Conservation (phyloP, 2,329 filamentous ascomycete genomes). For the Penicillium hesseltinei region DNA sequence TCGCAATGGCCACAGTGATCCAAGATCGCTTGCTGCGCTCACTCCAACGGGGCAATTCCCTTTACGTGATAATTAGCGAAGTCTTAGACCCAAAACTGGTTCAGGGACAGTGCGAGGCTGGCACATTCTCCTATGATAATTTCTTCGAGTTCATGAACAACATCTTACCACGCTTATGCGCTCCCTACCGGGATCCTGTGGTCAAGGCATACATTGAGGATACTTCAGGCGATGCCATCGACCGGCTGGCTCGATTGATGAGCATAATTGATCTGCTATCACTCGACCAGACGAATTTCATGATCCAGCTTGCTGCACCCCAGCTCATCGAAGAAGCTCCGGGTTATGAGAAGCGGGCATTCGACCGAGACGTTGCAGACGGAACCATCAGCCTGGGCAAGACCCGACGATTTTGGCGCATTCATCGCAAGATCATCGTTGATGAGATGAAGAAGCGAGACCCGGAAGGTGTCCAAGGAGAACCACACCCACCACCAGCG, state of each 20-base stretch:
- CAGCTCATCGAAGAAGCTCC: slow-evolving; percentile 60
- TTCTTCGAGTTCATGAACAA: slow-evolving; percentile 64
- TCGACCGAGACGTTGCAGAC: slow-evolving; percentile 54
- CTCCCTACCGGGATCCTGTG: slow-evolving; percentile 60
- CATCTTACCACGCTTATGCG: slow-evolving; percentile 63
- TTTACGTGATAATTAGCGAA: slow-evolving; percentile 61
- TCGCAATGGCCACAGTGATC: slow-evolving; percentile 66
- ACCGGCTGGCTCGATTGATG: slow-evolving; percentile 62
- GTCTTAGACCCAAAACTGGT: slow-evolving; percentile 60
- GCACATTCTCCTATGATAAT: slow-evolving; percentile 61
- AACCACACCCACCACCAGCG: slow-evolving; percentile 34
- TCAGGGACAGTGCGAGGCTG: slow-evolving; percentile 56
- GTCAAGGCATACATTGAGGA: slow-evolving; percentile 57
- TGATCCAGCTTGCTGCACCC: slow-evolving; percentile 60
- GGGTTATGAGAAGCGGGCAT: slow-evolving; percentile 61
- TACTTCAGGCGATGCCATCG: slow-evolving; percentile 55
- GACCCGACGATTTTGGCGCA: slow-evolving; percentile 57
- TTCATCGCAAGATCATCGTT: slow-evolving; percentile 38
- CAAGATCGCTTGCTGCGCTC: slow-evolving; percentile 60
- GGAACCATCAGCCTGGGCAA: slow-evolving; percentile 53
- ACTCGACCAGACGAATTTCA: slow-evolving; percentile 65
- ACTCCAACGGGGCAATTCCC: slow-evolving; percentile 59
- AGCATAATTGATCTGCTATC: slow-evolving; percentile 62
- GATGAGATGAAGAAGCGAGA: slow-evolving; percentile 53
- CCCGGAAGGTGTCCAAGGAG: slow-evolving; percentile 37